phyloP scores from a whole-genome alignment of 768 basidiomycete genomes.

The Asterophora parasitica region DNA sequence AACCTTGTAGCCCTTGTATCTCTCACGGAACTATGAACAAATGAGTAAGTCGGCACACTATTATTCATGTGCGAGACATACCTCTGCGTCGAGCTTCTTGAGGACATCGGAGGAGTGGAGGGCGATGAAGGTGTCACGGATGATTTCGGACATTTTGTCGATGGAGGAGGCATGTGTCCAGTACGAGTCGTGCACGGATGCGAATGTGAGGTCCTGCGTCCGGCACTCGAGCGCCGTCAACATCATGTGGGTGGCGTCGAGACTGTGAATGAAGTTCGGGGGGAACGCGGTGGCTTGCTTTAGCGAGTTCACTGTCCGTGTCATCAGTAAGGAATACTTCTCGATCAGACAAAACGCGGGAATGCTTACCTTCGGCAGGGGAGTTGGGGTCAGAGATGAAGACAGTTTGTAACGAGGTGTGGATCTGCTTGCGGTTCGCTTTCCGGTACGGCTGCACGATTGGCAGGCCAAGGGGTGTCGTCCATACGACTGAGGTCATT shows the following conservation, averaged over 20 bases:
- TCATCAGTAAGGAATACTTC: constrained; percentile 1
- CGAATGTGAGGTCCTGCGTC: constrained; percentile 77
- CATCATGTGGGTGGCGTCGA: constrained; percentile 99
- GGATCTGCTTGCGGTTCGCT: constrained; percentile 72
- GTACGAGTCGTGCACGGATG: constrained; percentile 97
- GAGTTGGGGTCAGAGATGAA: constrained; percentile 84
- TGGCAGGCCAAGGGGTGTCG: constrained; percentile 89
- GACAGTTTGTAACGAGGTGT: constrained; percentile 81
- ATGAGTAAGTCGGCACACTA: constrained; percentile 5
- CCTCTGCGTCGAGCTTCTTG: constrained; percentile 66
- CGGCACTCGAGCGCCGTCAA: constrained; percentile 87
- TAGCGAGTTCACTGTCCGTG: constrained; percentile 55
- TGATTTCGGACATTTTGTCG: constrained; percentile 83
- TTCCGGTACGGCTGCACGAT: constrained; percentile 97
- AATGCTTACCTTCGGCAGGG: constrained; percentile 54
- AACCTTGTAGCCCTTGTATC: constrained; percentile 71
- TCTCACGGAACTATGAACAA: constrained; percentile 55
- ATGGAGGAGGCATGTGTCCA: constrained; percentile 93
- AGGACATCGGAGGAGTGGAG: constrained; percentile 89
- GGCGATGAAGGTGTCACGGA: constrained; percentile 90
- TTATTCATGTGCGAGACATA: constrained; percentile 19
- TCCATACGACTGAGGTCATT: constrained; percentile 97
- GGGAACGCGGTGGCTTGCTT: constrained; percentile 98
- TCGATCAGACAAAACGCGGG: neutral
- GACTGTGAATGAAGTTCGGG: constrained; percentile 95